Evolutionary conservation across 805 yeast species (phyloP), one percentile per base, ranked within the genome.

Genomic region (Metschnikowia similis): DNA sequence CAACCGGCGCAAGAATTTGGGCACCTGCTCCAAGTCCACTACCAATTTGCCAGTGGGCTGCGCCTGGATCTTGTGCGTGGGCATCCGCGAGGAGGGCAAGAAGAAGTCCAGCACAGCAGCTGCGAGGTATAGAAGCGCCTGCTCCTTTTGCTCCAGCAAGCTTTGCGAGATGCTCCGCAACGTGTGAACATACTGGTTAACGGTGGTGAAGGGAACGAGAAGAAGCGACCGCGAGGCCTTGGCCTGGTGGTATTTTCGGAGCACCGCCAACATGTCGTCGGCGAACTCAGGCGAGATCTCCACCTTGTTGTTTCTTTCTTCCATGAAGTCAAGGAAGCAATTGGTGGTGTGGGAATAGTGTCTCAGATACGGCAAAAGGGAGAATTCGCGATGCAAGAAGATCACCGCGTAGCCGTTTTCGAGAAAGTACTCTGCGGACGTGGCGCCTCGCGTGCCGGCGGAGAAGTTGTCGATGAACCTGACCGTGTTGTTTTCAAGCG

Each of bases 61-160:
- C 4, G 95, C 85, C 67, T 94, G 99, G 54, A 94, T 94, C 69
- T 94, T 94, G 70, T 94, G 99, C 60, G 89, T 90, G 2, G 97
- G 96, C 59, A 90, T 74, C 56, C 88, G 77, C 1, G 91, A 83
- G 39, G 80, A 80, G 1, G 99, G 99, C 38, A 94, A 76, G 70
- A 91, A 94, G 68, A 94, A 94, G 65, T 94, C 99, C 7, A 96
- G 88, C 0, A 94, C 99, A 0, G 99, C 99, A 8, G 99, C 98
- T 0, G 99, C 99, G 47, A 94, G 74, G 64, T 85, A 94, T 64
- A 92, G 89, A 37, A 94, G 65, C 0, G 90, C 88, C 48, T 71
- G 72, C 4, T 76, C 66, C 2, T 83, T 86, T 36, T 80, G 65
- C 3, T 70, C 68, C 47, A 83, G 78, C 61, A 92, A 66, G 39